Conservation (phyloP, 1,284 basidiomycete species). For the Pseudozyma hubeiensis region DNA sequence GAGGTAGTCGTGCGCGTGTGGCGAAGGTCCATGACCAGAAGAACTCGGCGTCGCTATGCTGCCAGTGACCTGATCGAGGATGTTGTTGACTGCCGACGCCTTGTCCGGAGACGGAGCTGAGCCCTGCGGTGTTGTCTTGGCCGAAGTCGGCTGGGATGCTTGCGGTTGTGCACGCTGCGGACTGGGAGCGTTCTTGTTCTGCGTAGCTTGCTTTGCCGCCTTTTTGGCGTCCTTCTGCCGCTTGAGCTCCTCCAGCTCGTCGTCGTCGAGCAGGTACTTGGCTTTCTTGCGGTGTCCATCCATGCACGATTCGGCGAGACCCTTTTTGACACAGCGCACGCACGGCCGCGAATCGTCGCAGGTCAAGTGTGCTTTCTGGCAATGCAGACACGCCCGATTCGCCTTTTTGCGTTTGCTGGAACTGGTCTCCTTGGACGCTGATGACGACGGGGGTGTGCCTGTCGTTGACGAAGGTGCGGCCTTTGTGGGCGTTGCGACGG, state of each 20-base stretch:
- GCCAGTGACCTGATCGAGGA: constrained; percentile 38
- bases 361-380: constrained; percentile 92
- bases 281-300: constrained; percentile 98
- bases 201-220: constrained; percentile 35
- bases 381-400: constrained; percentile 90
- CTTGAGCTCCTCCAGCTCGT: constrained; percentile 61
- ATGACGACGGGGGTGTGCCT: constrained; percentile 10
- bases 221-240: constrained; percentile 54
- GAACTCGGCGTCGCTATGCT: constrained; percentile 30
- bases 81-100: constrained; percentile 34
- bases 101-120: constrained; percentile 26
- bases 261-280: constrained; percentile 77
- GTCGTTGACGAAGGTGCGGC: constrained; percentile 10
- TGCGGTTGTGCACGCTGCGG: constrained; percentile 14
- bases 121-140: constrained; percentile 18
- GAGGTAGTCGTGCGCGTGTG: constrained; percentile 45
- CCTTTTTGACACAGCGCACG: constrained; percentile 92
- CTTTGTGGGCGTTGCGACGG: constrained; percentile 15
- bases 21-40: constrained; percentile 45
- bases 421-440: constrained; percentile 18
- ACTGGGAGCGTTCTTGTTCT: constrained; percentile 10
- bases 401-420: constrained; percentile 77
- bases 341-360: constrained; percentile 97
- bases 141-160: constrained; percentile 13
- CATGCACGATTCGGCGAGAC: constrained; percentile 85